These are phyloP conservation scores for Podospora didyma DNA, from an alignment of 495 filamentous ascomycete genomes.

Conservation along the genomic window DNA sequence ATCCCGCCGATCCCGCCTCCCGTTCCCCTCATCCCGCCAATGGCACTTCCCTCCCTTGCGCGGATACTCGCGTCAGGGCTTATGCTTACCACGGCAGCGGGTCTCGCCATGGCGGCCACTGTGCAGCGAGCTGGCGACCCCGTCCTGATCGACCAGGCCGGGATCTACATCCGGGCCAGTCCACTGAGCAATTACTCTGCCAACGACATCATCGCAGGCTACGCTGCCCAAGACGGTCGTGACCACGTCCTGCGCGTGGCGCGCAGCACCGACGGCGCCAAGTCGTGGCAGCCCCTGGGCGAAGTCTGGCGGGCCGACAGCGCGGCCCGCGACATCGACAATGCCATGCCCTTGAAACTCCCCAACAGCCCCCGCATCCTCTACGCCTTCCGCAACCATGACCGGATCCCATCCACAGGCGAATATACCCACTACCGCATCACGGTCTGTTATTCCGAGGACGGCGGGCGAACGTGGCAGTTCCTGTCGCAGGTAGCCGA, in stretches of 20 bases:
- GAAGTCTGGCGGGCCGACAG: constrained; percentile 26
- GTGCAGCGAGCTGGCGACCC: constrained; percentile 10
- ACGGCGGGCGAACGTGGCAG: constrained; percentile 1
- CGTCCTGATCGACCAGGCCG: constrained; percentile 26
- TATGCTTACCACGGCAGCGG: no score
- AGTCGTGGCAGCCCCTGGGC: constrained; percentile 37
- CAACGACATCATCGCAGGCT: constrained; percentile 37
- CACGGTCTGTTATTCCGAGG: constrained; percentile 8
- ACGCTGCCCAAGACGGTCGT: constrained; percentile 30
- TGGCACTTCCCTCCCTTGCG: neutral
- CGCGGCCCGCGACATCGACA: constrained; percentile 52
- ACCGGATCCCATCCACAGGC: constrained; percentile 28
- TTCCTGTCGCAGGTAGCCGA: constrained; percentile 9
- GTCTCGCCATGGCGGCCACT: neutral
- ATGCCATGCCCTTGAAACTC: constrained; percentile 53
- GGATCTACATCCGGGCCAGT: constrained; percentile 46
- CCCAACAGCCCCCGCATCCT: constrained; percentile 52
- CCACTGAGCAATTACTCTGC: constrained; percentile 31
- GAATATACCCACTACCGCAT: constrained; percentile 36
- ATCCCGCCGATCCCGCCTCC: no score
- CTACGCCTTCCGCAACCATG: constrained; percentile 59
- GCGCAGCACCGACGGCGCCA: constrained; percentile 36
- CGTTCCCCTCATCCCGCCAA: no score
- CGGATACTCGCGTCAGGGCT: neutral
- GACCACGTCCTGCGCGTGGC: constrained; percentile 28